These are phyloP conservation scores for Epichloe uncinata DNA, from an alignment of 2,329 filamentous ascomycete genomes.

Conservation along the genomic window DNA sequence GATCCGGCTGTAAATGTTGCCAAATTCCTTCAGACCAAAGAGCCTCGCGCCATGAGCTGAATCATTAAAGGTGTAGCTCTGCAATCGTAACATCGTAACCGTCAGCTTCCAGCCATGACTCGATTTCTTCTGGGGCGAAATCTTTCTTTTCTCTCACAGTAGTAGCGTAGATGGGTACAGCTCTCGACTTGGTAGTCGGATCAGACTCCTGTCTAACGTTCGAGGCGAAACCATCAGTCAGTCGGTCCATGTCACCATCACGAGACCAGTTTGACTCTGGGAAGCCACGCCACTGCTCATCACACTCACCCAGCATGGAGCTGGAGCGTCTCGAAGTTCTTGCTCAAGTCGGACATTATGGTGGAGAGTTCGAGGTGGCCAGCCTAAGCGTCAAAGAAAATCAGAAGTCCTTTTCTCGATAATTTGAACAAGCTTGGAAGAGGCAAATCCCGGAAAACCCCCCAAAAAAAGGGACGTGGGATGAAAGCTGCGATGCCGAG, in stretches of 20 bases:
- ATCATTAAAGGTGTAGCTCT: slow-evolving; percentile 92
- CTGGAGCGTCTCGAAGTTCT: slow-evolving; percentile 73
- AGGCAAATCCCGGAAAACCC: not conserved
- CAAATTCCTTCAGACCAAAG: slow-evolving; percentile 92
- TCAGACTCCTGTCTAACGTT: slow-evolving; percentile 60
- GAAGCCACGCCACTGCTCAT: too few relatives aligned
- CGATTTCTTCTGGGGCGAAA: not conserved
- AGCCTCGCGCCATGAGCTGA: slow-evolving; percentile 89
- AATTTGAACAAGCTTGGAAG: not conserved
- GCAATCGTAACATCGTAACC: not conserved
- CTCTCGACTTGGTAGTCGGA: slow-evolving; percentile 68
- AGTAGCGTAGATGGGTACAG: slow-evolving; percentile 91
- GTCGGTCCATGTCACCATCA: too few relatives aligned
- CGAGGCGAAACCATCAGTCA: not conserved
- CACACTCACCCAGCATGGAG: slow-evolving; percentile 62
- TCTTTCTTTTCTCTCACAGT: slow-evolving; percentile 33
- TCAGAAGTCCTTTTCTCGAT: not conserved
- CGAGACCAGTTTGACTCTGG: too few relatives aligned
- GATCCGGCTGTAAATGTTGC: slow-evolving; percentile 96
- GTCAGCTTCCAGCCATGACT: not conserved
- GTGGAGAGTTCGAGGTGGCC: not conserved
- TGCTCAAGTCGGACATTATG: slow-evolving; percentile 30
- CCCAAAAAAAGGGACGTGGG: not conserved
- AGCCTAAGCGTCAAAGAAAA: not conserved
- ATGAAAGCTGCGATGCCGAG: not conserved